These are phyloP conservation scores for Endogone sp. DNA, from an alignment of 192 early-diverging fungal species.

Conservation along the genomic window DNA sequence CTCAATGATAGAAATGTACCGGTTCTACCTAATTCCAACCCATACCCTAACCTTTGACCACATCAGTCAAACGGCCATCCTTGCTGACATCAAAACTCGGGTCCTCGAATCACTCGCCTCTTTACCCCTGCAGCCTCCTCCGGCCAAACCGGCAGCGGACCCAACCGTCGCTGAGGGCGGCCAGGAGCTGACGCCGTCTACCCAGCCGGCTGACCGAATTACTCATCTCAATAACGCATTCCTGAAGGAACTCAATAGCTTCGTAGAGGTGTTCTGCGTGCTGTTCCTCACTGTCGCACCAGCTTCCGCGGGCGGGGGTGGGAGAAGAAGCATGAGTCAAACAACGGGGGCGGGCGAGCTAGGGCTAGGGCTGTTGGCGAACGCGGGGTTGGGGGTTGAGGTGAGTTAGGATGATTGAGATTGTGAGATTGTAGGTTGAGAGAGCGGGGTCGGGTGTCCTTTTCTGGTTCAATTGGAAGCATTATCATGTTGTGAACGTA, in stretches of 20 bases:
- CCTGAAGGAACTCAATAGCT: conserved; percentile 40
- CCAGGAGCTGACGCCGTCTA: background rate
- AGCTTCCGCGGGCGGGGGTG: conserved; percentile 7
- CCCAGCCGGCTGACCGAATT: conserved; percentile 12
- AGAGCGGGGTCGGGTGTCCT: too few species aligned
- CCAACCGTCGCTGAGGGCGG: conserved; percentile 5
- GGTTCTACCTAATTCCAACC: too few species aligned
- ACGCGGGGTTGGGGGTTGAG: background rate
- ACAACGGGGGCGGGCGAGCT: conserved; percentile 12
- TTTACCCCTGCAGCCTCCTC: conserved; percentile 7
- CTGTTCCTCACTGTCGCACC: conserved; percentile 32
- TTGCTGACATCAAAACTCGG: conserved; percentile 1
- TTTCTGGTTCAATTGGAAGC: too few species aligned
- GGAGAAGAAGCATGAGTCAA: conserved; percentile 7
- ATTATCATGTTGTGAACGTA: too few species aligned
- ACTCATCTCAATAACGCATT: conserved; percentile 34
- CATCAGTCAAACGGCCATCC: conserved; percentile 16
- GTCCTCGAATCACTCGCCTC: conserved; percentile 7
- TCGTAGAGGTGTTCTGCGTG: conserved; percentile 40
- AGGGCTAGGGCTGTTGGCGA: conserved; percentile 18
- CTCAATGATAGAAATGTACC: too few species aligned
- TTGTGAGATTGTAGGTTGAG: too few species aligned
- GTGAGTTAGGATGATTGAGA: too few species aligned
- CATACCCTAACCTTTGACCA: background rate
- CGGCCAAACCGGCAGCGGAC: conserved; percentile 7